phyloP scores from a whole-genome alignment of 768 basidiomycete species.

The Xerocomus brunneocitrinus region DNA sequence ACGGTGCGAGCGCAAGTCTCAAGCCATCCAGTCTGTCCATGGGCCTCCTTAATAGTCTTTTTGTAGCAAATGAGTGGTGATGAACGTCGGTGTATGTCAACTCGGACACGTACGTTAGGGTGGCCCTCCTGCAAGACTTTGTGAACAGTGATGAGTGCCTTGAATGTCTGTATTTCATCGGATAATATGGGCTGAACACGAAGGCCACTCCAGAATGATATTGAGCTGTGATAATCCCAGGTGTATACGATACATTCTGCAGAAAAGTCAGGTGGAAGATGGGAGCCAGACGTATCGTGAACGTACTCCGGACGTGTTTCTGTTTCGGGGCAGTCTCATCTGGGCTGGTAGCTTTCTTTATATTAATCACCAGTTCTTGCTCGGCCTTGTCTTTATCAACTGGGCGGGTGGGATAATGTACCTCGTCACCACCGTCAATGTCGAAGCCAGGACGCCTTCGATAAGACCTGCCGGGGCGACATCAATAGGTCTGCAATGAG shows the following conservation, averaged over 20 bases:
- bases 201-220: constrained; percentile 96
- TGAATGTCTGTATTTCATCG: constrained; percentile 98
- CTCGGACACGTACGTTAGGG: constrained; percentile 58
- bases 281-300: constrained; percentile 8
- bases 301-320: constrained; percentile 97
- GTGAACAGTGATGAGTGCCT: constrained; percentile 94
- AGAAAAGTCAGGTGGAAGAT: constrained; percentile 10
- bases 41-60: constrained; percentile 90
- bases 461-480: constrained; percentile 25
- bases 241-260: constrained; percentile 97
- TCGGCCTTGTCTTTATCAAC: constrained; percentile 99
- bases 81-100: constrained; percentile 1
- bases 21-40: constrained; percentile 95
- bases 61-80: constrained; percentile 9
- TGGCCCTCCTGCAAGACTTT: constrained; percentile 98
- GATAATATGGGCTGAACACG: constrained; percentile 95
- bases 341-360: constrained; percentile 96
- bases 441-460: constrained; percentile 48
- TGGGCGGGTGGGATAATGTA: constrained; percentile 93
- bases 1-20: constrained; percentile 95
- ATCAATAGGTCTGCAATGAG: constrained; percentile 7
- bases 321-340: constrained; percentile 98
- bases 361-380: constrained; percentile 86
- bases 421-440: constrained; percentile 64
- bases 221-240: constrained; percentile 98